Evolutionary conservation across 352 stramenopile species (phyloP).

Genomic region (Pythium monospermum): DNA sequence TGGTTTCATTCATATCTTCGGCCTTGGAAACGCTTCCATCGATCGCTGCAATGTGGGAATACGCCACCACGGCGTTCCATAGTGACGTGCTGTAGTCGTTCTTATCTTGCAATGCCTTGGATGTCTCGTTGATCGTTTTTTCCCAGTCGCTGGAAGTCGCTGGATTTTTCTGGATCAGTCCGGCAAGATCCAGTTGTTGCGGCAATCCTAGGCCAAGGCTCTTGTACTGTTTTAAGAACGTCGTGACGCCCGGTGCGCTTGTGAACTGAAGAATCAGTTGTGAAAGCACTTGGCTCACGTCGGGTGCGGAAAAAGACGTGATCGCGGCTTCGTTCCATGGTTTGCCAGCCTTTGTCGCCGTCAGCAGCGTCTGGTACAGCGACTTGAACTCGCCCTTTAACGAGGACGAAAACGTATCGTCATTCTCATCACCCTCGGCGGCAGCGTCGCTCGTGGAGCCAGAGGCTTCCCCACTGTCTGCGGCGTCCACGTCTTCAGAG

Average conservation of each 20-base stretch:
- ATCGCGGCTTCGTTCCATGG: constrained; percentile 1
- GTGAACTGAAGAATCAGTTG: neutral
- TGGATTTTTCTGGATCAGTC: neutral
- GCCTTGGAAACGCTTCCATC: neutral
- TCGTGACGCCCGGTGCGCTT: neutral
- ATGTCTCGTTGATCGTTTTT: neutral
- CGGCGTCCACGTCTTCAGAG: neutral
- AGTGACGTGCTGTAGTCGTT: neutral
- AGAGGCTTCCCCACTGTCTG: neutral
- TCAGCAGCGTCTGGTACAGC: neutral
- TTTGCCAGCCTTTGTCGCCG: neutral
- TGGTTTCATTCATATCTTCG: neutral
- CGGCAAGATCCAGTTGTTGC: neutral
- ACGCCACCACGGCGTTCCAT: neutral
- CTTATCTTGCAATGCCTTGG: neutral
- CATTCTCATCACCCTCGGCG: neutral
- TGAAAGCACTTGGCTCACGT: neutral
- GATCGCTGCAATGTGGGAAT: neutral
- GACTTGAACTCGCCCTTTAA: neutral
- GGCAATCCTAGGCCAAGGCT: neutral
- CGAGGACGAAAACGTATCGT: neutral
- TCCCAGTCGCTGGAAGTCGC: neutral
- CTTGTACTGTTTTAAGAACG: neutral
- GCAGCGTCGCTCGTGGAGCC: too few relatives aligned
- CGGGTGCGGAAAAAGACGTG: neutral